Conservation (phyloP, 208 protist genomes). For the Histomonas meleagridis region DNA sequence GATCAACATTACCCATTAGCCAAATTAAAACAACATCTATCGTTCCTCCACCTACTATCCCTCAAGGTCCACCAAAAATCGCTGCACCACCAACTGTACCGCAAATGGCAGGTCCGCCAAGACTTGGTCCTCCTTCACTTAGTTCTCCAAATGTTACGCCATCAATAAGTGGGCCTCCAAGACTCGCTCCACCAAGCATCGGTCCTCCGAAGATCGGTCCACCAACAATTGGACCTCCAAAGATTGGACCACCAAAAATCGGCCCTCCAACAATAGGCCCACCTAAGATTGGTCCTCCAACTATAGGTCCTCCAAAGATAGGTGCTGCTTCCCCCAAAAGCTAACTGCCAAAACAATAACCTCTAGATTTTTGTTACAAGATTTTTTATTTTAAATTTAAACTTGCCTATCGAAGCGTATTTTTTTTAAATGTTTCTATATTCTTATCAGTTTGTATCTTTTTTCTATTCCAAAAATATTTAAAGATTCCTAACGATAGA, state of each 20-base stretch:
- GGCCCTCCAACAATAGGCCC: not conserved
- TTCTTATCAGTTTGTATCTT: too few species aligned
- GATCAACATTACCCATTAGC: not conserved
- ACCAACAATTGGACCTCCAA: not conserved
- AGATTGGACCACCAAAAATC: not conserved
- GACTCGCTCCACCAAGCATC: not conserved
- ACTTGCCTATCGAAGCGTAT: too few species aligned
- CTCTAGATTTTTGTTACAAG: too few species aligned
- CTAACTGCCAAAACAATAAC: too few species aligned
- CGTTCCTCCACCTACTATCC: not conserved
- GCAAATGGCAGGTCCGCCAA: not conserved
- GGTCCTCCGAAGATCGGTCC: not conserved
- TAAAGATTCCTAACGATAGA: too few species aligned
- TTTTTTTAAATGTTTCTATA: too few species aligned
- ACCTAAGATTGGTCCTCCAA: not conserved
- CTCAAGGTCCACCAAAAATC: not conserved
- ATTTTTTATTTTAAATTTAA: too few species aligned
- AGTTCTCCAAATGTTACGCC: not conserved
- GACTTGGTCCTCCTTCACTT: not conserved
- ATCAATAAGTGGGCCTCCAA: not conserved
- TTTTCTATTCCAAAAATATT: too few species aligned
- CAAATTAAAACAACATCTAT: not conserved
- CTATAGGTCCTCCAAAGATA: too few species aligned
- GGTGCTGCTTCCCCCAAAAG: too few species aligned
- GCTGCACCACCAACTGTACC: not conserved